Evolutionary conservation across 169 alveolate species (phyloP).

Genomic region (Ichthyophthirius multifiliis): DNA sequence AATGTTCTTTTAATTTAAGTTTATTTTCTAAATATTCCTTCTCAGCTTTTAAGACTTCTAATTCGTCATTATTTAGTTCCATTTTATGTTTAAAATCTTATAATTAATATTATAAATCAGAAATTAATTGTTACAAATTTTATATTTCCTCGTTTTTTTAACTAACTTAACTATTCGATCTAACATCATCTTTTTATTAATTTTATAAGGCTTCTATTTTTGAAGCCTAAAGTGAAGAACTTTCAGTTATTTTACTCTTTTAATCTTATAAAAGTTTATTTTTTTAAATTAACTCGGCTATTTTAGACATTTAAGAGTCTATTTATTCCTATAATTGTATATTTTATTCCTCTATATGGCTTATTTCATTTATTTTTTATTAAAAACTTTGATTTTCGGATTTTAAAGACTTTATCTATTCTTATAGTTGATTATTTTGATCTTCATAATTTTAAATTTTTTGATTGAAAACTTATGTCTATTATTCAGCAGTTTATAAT

Average conservation of each 20-base stretch:
- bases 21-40: neutral
- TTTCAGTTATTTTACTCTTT: neutral
- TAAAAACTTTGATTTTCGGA: neutral
- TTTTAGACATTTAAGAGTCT: neutral
- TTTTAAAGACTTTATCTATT: neutral
- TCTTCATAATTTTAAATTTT: neutral
- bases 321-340: neutral
- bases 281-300: neutral
- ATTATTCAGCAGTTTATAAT: too few relatives aligned
- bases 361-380: neutral
- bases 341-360: neutral
- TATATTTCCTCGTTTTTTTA: neutral
- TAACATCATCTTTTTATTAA: neutral
- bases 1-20: neutral
- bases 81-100: neutral
- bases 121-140: neutral
- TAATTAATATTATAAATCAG: neutral
- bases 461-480: neutral
- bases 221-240: neutral
- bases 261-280: neutral
- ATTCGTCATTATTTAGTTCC: neutral
- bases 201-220: neutral
- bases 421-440: neutral
- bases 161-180: neutral
- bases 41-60: neutral